phyloP scores from a whole-genome alignment of 352 stramenopile genomes.

The Globisporangium acanthophoron region DNA sequence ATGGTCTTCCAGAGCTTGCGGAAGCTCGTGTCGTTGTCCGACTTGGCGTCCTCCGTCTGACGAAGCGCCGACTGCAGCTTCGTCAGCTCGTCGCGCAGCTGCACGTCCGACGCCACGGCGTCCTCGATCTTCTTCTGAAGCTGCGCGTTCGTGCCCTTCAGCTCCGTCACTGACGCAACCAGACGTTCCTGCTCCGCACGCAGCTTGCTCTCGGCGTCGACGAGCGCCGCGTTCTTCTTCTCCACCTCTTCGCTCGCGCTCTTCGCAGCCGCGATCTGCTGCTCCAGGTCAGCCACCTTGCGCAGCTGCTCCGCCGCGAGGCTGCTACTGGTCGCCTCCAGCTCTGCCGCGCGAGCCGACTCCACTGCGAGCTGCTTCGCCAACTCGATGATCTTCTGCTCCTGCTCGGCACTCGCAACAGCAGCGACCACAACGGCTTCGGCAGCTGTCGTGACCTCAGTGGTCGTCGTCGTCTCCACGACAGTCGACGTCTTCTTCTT shows the following conservation, averaged over 20 bases:
- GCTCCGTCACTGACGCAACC: slow-evolving; percentile 10
- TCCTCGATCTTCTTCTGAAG: slow-evolving; percentile 26
- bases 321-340: slow-evolving; percentile 8
- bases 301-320: slow-evolving; percentile 9
- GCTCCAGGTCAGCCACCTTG: slow-evolving; percentile 19
- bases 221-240: slow-evolving; percentile 14
- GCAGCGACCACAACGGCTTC: no score
- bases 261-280: slow-evolving; percentile 13
- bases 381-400: slow-evolving; percentile 15
- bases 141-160: slow-evolving; percentile 20
- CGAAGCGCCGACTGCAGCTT: slow-evolving; percentile 25
- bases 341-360: slow-evolving; percentile 16
- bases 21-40: slow-evolving; percentile 40
- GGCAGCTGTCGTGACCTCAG: slow-evolving; percentile 1
- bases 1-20: slow-evolving; percentile 50
- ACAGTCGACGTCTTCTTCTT: slow-evolving; percentile 4
- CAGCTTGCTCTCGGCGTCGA: slow-evolving; percentile 17
- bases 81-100: slow-evolving; percentile 10
- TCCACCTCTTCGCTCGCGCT: slow-evolving; percentile 8
- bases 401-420: slow-evolving; percentile 1
- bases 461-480: neutral
- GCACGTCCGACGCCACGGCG: slow-evolving; percentile 10
- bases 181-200: slow-evolving; percentile 22
- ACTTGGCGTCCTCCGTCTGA: slow-evolving; percentile 30
- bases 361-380: slow-evolving; percentile 12